Evolutionary conservation across 306 rosid species (phyloP), one percentile per base, ranked within the genome.

Genomic region (Senna tora): DNA sequence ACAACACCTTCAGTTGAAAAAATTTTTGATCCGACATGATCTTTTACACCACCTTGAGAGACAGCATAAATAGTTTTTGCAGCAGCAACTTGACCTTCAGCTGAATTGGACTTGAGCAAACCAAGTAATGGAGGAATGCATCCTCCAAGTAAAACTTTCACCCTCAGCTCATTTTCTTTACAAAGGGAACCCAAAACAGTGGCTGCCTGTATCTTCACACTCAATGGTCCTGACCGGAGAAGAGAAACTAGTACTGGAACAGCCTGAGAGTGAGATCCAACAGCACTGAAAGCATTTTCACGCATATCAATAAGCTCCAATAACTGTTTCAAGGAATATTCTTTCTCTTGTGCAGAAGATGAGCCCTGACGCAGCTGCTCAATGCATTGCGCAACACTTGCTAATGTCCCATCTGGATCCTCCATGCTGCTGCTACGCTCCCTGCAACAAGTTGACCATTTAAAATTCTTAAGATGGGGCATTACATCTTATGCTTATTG

Each of bases 211-310:
- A 92, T 89, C 92, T 95, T 95, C 81, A 92, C 97, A 75, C 85
- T 92, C 69, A 88, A 81, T 50, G 97, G 87, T 67, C 99, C 96
- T 19, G 96, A 86, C 42, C 99, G 92, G 60, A 95, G 97, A 84
- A 95, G 97, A 87, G 99, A 89, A 85, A 95, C 99, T 69, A 95
- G 99, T 28, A 91, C 99, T 52, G 99, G 99, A 81, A 95, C 99
- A 69, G 99, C 97, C 76, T 95, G 99, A 77, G 99, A 89, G 80
- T 95, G 99, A 80, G 99, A 91, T 89, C 99, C 99, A 81, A 95
- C 97, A 21, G 99, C 99, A 92, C 99, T 87, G 79, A 89, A 91
- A 63, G 93, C 96, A 84, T 87, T 92, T 84, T 95, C 99, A 47
- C 97, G 96, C 52, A 83, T 84, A 38, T 90, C 95, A 71, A 95